Conservation (phyloP, 352 stramenopile genomes). For the Globisporangium canariense region DNA sequence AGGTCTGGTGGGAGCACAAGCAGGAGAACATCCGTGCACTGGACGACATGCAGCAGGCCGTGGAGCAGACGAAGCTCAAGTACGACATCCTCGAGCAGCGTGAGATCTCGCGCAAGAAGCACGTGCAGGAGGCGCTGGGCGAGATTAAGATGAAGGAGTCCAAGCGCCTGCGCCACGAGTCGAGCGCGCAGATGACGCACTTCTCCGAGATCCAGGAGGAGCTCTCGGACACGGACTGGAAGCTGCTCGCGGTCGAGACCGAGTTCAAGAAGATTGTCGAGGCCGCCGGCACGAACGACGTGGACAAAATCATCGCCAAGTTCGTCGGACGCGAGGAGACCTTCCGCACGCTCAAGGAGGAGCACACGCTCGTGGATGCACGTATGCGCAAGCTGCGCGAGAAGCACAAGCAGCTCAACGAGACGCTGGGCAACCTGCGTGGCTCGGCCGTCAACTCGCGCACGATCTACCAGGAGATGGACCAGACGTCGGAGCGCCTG, state of each 20-base stretch:
- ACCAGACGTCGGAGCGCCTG: slow-evolving; percentile 73
- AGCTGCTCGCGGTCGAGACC: slow-evolving; percentile 58
- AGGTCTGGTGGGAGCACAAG: slow-evolving; percentile 68
- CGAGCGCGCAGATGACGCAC: slow-evolving; percentile 67
- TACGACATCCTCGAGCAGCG: slow-evolving; percentile 74
- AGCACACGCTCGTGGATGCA: slow-evolving; percentile 67
- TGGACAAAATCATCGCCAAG: slow-evolving; percentile 82
- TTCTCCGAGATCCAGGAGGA: slow-evolving; percentile 82
- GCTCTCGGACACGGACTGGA: slow-evolving; percentile 65
- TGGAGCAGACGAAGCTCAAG: slow-evolving; percentile 72
- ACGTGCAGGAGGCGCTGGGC: slow-evolving; percentile 64
- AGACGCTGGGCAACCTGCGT: slow-evolving; percentile 54
- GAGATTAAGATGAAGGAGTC: slow-evolving; percentile 74
- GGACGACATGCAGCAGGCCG: slow-evolving; percentile 72
- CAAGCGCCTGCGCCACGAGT: slow-evolving; percentile 67
- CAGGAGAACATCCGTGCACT: slow-evolving; percentile 69
- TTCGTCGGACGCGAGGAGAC: slow-evolving; percentile 69
- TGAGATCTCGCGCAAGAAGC: slow-evolving; percentile 69
- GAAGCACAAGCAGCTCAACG: slow-evolving; percentile 75
- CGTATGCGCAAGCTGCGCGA: slow-evolving; percentile 75
- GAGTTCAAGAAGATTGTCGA: slow-evolving; percentile 78
- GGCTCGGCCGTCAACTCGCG: slow-evolving; percentile 74
- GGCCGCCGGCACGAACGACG: slow-evolving; percentile 70
- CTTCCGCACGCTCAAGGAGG: slow-evolving; percentile 67
- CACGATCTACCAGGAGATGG: slow-evolving; percentile 85